Conservation (phyloP, 2,329 filamentous ascomycete genomes). For the Tolypocladium pustulatum region DNA sequence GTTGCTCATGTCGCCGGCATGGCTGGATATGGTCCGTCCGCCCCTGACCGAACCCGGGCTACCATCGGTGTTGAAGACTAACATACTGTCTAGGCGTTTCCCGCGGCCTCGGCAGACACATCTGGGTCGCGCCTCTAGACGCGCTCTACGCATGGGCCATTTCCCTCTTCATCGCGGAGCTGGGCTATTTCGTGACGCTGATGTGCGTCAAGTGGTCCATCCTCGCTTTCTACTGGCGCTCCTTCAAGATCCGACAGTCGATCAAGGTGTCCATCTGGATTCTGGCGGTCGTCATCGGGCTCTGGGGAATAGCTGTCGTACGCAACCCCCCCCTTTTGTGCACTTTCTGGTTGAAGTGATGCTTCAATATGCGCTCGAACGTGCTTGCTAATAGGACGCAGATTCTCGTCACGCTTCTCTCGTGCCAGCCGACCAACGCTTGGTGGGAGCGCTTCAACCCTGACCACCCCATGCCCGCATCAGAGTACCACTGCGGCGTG, state of each 20-base stretch:
- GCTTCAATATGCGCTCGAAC: neutral
- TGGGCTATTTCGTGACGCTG: conserved; percentile 10
- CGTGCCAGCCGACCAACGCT: conserved; percentile 9
- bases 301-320: conserved; percentile 13
- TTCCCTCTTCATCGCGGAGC: conserved; percentile 12
- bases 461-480: conserved; percentile 3
- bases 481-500: conserved; percentile 8
- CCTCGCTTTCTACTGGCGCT: conserved; percentile 15
- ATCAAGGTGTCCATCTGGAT: conserved; percentile 10
- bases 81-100: conserved; percentile 5
- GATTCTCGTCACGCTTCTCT: conserved; percentile 8
- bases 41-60: neutral
- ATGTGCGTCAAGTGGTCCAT: conserved; percentile 12
- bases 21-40: conserved; percentile 8
- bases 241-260: conserved; percentile 9
- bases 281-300: conserved; percentile 5
- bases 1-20: conserved; percentile 7
- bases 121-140: conserved; percentile 11
- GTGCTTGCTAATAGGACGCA: neutral
- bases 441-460: conserved; percentile 11
- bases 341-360: neutral
- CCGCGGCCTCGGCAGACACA: conserved; percentile 11
- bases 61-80: neutral
- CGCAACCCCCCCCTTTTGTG: neutral
- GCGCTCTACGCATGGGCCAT: conserved; percentile 10